These are phyloP conservation scores for Penicillium macrosclerotiorum DNA, from an alignment of 495 filamentous ascomycete species.

Conservation along the genomic window DNA sequence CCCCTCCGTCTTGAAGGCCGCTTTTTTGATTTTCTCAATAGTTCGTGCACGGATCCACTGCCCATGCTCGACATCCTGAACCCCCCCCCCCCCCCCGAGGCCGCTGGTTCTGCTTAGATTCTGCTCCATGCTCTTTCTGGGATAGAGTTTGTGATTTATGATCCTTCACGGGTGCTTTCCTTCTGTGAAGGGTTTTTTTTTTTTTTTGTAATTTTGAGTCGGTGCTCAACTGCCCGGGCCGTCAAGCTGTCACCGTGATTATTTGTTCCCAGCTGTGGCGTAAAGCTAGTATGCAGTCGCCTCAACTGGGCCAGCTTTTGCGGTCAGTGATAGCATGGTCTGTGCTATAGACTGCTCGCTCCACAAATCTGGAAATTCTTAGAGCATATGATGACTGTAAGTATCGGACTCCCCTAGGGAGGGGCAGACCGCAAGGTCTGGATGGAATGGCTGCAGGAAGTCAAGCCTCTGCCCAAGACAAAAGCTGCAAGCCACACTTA, in stretches of 20 bases:
- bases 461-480: background rate
- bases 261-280: slow-evolving; percentile 3
- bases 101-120: no score
- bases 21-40: slow-evolving; percentile 17
- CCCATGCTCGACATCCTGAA: slow-evolving; percentile 2
- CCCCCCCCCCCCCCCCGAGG: no score
- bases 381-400: background rate
- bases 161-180: no score
- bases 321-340: slow-evolving; percentile 1
- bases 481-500: slow-evolving; percentile 23
- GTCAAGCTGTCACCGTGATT: slow-evolving; percentile 11
- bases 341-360: background rate
- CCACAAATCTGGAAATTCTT: background rate
- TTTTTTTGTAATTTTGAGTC: background rate
- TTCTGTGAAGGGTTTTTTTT: background rate
- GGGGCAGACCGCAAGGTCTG: slow-evolving; percentile 17
- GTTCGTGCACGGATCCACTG: slow-evolving; percentile 26
- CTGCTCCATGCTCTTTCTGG: no score
- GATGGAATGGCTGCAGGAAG: slow-evolving; percentile 10
- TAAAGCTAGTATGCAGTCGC: slow-evolving; percentile 7
- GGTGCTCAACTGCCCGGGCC: slow-evolving; percentile 5
- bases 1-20: background rate
- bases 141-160: no score
- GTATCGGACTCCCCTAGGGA: slow-evolving; percentile 3
- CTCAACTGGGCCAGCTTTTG: background rate